Base-by-base conservation (phyloP, 306 rosid species). In the Vigna trinervia region DNA sequence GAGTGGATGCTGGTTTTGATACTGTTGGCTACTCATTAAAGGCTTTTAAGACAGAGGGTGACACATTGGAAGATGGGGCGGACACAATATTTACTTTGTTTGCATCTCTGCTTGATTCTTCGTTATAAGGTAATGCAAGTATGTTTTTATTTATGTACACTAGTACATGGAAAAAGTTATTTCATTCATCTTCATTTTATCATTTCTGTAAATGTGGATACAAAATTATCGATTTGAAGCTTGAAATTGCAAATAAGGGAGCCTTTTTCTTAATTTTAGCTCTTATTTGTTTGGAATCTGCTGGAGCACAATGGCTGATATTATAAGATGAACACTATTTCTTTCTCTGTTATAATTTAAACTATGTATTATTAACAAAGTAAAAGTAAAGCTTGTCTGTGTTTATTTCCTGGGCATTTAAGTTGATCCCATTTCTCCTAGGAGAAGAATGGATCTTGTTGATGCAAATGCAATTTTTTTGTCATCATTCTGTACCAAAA, bases 101-200 rank as follows among this genome's bases (percentile, higher is more conserved):
- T 80, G 98, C 97, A 4, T 92, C 92, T 41, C 85, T 92, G 60
- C 90, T 95, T 67, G 98, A 95, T 86, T 88, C 97, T 38, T 83
- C 92, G 81, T 78, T 90, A 83, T 91, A 87, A 90, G 98, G 98
- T 95, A 85, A 69, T 68, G 52, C 67, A 71, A 71, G 41, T 63
- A 73, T 74, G 54, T 72, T 23, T 65, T 23, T 65, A 74, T 69
- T 73, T 78, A 48, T 78, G 30, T 62, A 32, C 10, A 54, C 79
- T 26, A 22, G 71, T 74, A 30, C 30, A 15, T 8, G 9, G 39
- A 61, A 70, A 75, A 52, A 53, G 53, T 22, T 53, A 69, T 20
- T 65, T 66, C 38, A 23, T 53, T 61, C 65, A 19, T 56, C 51
- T 80, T 20, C 20, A 39, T 65, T 72, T 46, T 57, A 47, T 38